Conservation (phyloP, 495 filamentous ascomycete species). For the Tetracladium setigerum region DNA sequence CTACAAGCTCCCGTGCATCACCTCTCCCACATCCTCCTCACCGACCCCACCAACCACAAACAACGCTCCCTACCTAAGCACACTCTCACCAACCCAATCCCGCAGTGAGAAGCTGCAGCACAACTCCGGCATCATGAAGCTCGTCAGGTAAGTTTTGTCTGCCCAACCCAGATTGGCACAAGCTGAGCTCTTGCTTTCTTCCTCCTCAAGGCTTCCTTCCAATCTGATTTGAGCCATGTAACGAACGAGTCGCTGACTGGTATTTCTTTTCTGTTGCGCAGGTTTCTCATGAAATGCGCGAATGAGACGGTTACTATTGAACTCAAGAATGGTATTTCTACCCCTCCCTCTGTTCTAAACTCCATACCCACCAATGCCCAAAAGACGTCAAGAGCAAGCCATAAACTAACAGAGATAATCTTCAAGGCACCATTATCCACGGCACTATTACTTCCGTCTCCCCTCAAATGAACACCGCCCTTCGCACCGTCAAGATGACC, state of each 20-base stretch:
- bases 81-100: not conserved
- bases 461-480: slow-evolving; percentile 92
- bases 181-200: slow-evolving; percentile 17
- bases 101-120: not conserved
- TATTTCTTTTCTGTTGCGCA: slow-evolving; percentile 31
- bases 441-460: slow-evolving; percentile 93
- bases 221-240: not conserved
- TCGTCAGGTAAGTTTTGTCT: slow-evolving; percentile 73
- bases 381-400: slow-evolving; percentile 4
- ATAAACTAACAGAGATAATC: not conserved
- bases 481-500: slow-evolving; percentile 94
- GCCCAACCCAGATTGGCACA: slow-evolving; percentile 15
- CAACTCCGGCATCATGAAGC: slow-evolving; percentile 67
- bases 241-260: slow-evolving; percentile 26
- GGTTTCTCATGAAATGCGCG: slow-evolving; percentile 96
- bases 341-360: not conserved
- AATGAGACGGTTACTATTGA: slow-evolving; percentile 98
- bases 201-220: slow-evolving; percentile 17
- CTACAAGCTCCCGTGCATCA: slow-evolving; percentile 1
- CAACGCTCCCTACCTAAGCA: not conserved
- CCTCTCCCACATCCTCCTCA: not conserved
- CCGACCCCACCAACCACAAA: not conserved
- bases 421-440: slow-evolving; percentile 79
- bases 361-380: not conserved
- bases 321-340: slow-evolving; percentile 82